Percentiles rank a stretch among this genome's conserved stretches.
Conservation (phyloP, 192 early-diverging fungal genomes). For the Gamsiella multidivaricata region DNA sequence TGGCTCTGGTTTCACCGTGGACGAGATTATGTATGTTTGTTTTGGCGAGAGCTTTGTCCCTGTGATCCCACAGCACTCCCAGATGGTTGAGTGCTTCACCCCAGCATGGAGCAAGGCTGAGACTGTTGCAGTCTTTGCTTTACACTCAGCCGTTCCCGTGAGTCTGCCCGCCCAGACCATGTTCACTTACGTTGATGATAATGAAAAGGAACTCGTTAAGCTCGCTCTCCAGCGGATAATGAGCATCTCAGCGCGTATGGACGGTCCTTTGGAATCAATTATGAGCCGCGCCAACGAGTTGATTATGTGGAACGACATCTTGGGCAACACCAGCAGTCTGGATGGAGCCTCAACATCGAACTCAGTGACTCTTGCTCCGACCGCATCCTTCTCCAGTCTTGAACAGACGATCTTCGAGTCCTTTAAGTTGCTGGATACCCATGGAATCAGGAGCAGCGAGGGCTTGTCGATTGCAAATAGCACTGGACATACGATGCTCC, state of each 20-base stretch:
- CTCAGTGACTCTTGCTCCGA: neutral
- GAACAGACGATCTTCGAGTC: conserved; percentile 50
- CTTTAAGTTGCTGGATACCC: conserved; percentile 34
- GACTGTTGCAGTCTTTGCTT: conserved; percentile 32
- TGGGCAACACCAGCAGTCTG: conserved; percentile 3
- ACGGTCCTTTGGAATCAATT: conserved; percentile 38
- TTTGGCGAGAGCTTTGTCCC: conserved; percentile 46
- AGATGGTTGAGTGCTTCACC: conserved; percentile 44
- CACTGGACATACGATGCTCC: conserved; percentile 70
- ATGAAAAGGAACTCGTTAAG: conserved; percentile 49
- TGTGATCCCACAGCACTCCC: conserved; percentile 34
- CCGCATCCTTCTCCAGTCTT: conserved; percentile 5
- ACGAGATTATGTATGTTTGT: conserved; percentile 48
- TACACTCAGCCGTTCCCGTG: neutral
- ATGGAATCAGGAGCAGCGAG: conserved; percentile 10
- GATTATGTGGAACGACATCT: conserved; percentile 38
- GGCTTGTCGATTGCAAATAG: conserved; percentile 33
- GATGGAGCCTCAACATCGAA: neutral
- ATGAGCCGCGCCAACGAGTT: conserved; percentile 40
- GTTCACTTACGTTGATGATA: conserved; percentile 50
- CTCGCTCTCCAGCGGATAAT: conserved; percentile 50
- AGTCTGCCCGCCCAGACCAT: conserved; percentile 13
- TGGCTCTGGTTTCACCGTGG: conserved; percentile 38
- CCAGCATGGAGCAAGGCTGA: conserved; percentile 36
- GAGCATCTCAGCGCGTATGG: conserved; percentile 37